Evolutionary conservation across 306 rosid genomes (phyloP), one percentile per base, ranked within the genome.

Genomic region (Vachellia pachyceras): DNA sequence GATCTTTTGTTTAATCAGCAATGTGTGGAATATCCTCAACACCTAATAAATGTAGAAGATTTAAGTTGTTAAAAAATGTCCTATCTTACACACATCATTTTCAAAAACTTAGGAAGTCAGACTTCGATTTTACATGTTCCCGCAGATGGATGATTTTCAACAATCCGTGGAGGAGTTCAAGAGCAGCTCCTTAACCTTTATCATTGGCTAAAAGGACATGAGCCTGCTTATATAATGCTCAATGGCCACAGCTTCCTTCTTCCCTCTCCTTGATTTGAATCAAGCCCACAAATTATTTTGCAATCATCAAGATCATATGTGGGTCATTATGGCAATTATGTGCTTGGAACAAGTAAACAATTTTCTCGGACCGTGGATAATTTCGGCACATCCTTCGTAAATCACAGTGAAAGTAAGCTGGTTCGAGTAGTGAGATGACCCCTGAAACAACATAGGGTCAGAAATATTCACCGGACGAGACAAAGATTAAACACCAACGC

Each of bases 81-180:
- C 17, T 12, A 46, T 13, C 17, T 29, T 29, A 29, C 33, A 29
- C n/a, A 29, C 33, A 29, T 1, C 33, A 29, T 29, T 29, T 29
- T 29, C 54, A 47, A 3, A 47, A 47, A 3, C 45, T 93, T 78
- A 47, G 89, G 82, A 70, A 90, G 87, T 79, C 91, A 86, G 87
- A 87, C 85, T 80, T 79, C 85, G 88, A 80, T 83, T 29, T 1
- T 29, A 29, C 33, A 29, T 14, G 87, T 82, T 82, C 85, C 87
- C 66, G 37, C 36, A 12, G 40, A 57, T 10, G 14, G 65, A 9
- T 57, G 10, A 57, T 57, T 57, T 74, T 77, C 65, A 88, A 29
- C 33, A 29, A 29, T 29, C 33, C 33, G 33, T 29, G 33, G 33
- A 29, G 33, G 33, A 29, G 33, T 29, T 29, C 33, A 29, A 29